phyloP scores from a whole-genome alignment of 1,284 basidiomycete genomes.

The Fereydounia khargensis region DNA sequence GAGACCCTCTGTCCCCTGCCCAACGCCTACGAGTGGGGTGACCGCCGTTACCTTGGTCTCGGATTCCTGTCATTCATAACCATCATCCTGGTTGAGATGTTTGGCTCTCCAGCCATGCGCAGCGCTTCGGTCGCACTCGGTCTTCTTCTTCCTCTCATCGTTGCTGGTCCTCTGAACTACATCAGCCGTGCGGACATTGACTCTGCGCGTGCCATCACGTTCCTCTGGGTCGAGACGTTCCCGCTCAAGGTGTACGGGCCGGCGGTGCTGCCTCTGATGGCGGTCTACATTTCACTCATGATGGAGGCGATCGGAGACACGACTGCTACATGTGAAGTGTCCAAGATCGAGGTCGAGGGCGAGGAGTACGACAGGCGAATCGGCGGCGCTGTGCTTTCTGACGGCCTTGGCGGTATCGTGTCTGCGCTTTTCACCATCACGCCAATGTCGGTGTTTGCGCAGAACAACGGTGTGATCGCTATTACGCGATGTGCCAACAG shows the following conservation, averaged over 20 bases:
- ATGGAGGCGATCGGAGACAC: conserved; percentile 86
- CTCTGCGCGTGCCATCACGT: conserved; percentile 34
- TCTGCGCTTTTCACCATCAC: conserved; percentile 77
- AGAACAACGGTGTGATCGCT: conserved; percentile 67
- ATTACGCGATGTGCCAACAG: conserved; percentile 53
- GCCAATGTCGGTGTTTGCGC: conserved; percentile 75
- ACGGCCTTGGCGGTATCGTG: conserved; percentile 66
- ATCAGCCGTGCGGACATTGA: conserved; percentile 28
- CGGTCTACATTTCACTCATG: conserved; percentile 67
- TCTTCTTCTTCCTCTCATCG: conserved; percentile 41
- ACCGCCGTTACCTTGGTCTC: conserved; percentile 76
- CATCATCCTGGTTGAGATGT: conserved; percentile 71
- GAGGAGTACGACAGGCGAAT: conserved; percentile 70
- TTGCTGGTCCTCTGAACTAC: conserved; percentile 43
- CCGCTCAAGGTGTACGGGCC: conserved; percentile 75
- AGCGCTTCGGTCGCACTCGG: conserved; percentile 61
- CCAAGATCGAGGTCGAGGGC: conserved; percentile 62
- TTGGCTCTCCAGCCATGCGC: conserved; percentile 75
- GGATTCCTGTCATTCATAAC: conserved; percentile 78
- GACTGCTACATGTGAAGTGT: conserved; percentile 79
- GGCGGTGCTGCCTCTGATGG: conserved; percentile 77
- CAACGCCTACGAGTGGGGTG: conserved; percentile 67
- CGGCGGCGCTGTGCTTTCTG: conserved; percentile 76
- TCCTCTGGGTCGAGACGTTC: conserved; percentile 70
- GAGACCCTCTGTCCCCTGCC: conserved; percentile 63